Percentiles rank a stretch among this genome's conserved stretches.
phyloP scores from a whole-genome alignment of 2,329 filamentous ascomycete genomes.

The Sclerotinia sclerotiorum region DNA sequence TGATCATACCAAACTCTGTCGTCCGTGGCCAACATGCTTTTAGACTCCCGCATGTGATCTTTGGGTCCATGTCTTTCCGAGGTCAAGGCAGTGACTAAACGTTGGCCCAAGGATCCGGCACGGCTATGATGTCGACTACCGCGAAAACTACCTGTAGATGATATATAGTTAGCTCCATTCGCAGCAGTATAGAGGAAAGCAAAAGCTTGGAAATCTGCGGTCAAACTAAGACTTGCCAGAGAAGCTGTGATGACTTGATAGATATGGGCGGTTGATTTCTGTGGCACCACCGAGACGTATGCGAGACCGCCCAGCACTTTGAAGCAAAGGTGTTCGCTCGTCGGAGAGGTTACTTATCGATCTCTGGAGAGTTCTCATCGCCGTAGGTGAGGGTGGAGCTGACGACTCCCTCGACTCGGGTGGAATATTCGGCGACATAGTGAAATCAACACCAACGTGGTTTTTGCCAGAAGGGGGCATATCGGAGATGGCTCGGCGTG shows the following conservation, averaged over 20 bases:
- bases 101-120: slow-evolving; percentile 58
- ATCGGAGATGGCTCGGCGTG: slow-evolving; percentile 21
- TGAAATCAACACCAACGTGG: slow-evolving; percentile 11
- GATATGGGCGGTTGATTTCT: slow-evolving; percentile 28
- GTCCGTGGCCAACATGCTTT: slow-evolving; percentile 67
- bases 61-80: slow-evolving; percentile 51
- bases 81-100: slow-evolving; percentile 60
- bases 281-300: slow-evolving; percentile 33
- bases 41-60: slow-evolving; percentile 56
- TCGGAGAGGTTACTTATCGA: slow-evolving; percentile 28
- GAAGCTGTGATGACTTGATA: slow-evolving; percentile 36
- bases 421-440: slow-evolving; percentile 20
- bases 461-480: slow-evolving; percentile 21
- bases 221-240: slow-evolving; percentile 28
- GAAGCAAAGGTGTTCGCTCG: slow-evolving; percentile 37
- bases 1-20: slow-evolving; percentile 98
- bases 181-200: background rate
- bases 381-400: slow-evolving; percentile 22
- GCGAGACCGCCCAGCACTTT: slow-evolving; percentile 34
- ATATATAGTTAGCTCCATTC: background rate
- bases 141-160: slow-evolving; percentile 37
- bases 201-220: background rate
- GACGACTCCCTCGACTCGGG: slow-evolving; percentile 20
- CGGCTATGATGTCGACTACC: slow-evolving; percentile 48
- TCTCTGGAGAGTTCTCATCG: slow-evolving; percentile 21